Evolutionary conservation across 148 eudicot species (phyloP), one percentile per base, ranked within the genome.

Genomic region (Amaranthus palmeri): DNA sequence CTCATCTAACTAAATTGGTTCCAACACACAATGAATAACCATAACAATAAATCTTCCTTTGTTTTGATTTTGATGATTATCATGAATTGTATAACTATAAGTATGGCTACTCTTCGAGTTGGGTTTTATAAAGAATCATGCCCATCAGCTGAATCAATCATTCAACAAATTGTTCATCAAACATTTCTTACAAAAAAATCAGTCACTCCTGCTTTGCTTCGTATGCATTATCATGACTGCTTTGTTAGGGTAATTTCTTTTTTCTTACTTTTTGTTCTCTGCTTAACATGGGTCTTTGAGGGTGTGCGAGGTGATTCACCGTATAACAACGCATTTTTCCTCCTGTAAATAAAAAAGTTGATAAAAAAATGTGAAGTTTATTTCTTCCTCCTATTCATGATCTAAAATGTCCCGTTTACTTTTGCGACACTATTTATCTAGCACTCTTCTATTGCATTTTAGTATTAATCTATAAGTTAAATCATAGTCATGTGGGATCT

Each of bases 141-240:
- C 67, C 76, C 76, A 0, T 54, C 25, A 12, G 78, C 81, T 9
- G 83, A 81, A 68, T 59, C 66, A 12, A 73, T 65, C 46, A 54
- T 73, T 47, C 64, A 56, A 6, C 45, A 77, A 8, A n/a, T 68
- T 0, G 75, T 77, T 4, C 76, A 59, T 65, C 49, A 18, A 17
- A 68, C 66, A 3, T 77, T 81, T 72, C 17, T 36, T 6, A 13
- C 6, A 11, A 75, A 81, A 25, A 50, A 14, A 2, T 59, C 83
- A 61, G 62, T 81, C 6, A 57, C 81, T 6, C 57, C 81, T 1
- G 81, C 83, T 56, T 65, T 81, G n/a, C 81, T 77, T 74, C 78
- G 83, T 56, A 77, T 81, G 83, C 83, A 81, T 54, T 81, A 63
- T 64, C 83, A 81, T 54, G 83, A 81, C 17, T 81, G 81, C 67